Base-by-base conservation (phyloP, 1,139 yeast species). In the Wickerhamiella infanticola region DNA sequence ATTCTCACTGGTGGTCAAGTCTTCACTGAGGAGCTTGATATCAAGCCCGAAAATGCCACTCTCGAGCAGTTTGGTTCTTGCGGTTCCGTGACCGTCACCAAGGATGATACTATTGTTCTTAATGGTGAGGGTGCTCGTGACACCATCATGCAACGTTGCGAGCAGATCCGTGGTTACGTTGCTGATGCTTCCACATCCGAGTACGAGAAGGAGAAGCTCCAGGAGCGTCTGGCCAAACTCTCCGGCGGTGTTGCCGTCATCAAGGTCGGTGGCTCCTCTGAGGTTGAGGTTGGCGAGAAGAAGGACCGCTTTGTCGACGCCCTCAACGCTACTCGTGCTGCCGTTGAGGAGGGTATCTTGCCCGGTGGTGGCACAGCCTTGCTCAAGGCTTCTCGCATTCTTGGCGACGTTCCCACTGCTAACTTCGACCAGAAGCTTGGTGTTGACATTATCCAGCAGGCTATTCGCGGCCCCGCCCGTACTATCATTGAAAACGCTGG, bases 301-400 rank as follows among this genome's bases (percentile, higher is more conserved):
- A 90, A 90, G 74, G 99, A 90, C 67, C 86, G 99, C 72, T 93
- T 88, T 64, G 98, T 93, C 60, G 99, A 90, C 72, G 98, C 99
- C 43, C 77, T 90, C 63, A 90, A 93, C 66, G 98, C 99, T 50
- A 93, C 98, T 49, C 86, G 98, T 72, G 98, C 99, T 57, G 99
- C 99, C 53, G 98, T 90, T 54, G 94, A 90, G 70, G 98, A 90
- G 69, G 99, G 99, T 72, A 90, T 93, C 63, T 76, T 90, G 58
- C 98, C 98, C 65, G 99, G 99, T 73, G 99, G 98, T 67, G 99
- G 99, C 73, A 90, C 97, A 57, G 98, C 98, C 54, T 77, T 90
- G 65, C 78, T 88, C 61, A 90, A 90, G 77, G 98, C 98, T 41
- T 79, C 95, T 48, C 77, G 80, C 63, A 68, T 82, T 55, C 75